Evolutionary conservation across 2,329 filamentous ascomycete species (phyloP).

Genomic region (Alternaria alternata): DNA sequence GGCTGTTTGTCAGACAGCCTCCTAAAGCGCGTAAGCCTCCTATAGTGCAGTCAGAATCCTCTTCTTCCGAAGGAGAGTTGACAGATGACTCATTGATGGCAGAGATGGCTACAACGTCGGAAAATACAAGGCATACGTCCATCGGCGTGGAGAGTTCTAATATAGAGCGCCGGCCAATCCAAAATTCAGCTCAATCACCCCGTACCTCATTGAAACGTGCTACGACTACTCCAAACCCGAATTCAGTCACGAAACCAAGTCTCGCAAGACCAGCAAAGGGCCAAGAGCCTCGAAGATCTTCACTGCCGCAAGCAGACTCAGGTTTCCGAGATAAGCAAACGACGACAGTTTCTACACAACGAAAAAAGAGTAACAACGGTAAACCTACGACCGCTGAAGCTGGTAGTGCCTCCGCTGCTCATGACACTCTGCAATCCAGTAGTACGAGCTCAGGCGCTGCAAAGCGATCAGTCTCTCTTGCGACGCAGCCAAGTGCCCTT

Average conservation of each 20-base stretch:
- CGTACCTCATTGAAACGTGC: neutral
- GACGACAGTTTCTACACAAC: neutral
- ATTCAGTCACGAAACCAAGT: neutral
- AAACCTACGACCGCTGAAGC: neutral
- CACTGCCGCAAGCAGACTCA: neutral
- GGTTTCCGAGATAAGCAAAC: neutral
- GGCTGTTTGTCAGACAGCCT: neutral
- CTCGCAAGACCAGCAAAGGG: neutral
- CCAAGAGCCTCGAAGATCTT: neutral
- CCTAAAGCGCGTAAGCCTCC: constrained; percentile 19
- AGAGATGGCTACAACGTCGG: constrained; percentile 6
- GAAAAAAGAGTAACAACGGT: neutral
- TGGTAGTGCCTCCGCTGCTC: neutral
- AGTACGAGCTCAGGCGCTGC: neutral
- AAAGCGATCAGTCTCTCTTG: neutral
- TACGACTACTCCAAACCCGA: neutral
- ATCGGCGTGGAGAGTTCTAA: neutral
- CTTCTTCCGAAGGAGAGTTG: constrained; percentile 18
- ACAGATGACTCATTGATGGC: constrained; percentile 17
- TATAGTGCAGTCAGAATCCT: constrained; percentile 25
- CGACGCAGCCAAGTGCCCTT: neutral
- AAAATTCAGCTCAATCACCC: neutral
- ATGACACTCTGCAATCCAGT: neutral
- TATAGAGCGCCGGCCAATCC: neutral
- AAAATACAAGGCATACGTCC: constrained; percentile 1